Evolutionary conservation across 495 filamentous ascomycete genomes (phyloP).

Genomic region (Aspergillus mulundensis): DNA sequence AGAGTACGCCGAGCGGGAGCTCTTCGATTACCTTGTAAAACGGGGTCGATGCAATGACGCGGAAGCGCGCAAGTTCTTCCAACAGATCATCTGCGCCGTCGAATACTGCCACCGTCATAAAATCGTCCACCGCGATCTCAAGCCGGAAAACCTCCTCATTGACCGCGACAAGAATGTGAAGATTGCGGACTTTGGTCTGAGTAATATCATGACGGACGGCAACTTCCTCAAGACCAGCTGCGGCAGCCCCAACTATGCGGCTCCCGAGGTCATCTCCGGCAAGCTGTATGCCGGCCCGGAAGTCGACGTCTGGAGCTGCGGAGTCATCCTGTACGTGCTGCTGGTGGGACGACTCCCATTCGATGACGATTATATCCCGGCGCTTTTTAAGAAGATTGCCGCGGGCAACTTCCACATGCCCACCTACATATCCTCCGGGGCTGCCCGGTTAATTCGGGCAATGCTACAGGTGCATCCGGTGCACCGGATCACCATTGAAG

Average conservation of each 20-base stretch:
- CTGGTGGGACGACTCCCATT: conserved; percentile 90
- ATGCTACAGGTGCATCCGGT: conserved; percentile 96
- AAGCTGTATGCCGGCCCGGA: conserved; percentile 97
- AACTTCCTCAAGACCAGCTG: conserved; percentile 99
- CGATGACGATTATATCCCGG: conserved; percentile 93
- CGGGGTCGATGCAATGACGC: conserved; percentile 85
- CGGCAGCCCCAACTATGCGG: conserved; percentile 96
- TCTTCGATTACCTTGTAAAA: conserved; percentile 95
- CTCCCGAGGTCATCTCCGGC: conserved; percentile 94
- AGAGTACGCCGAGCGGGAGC: conserved; percentile 91
- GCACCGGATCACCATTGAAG: conserved; percentile 85
- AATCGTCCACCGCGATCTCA: conserved; percentile 95
- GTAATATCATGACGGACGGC: conserved; percentile 99
- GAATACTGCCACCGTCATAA: conserved; percentile 99
- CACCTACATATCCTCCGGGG: conserved; percentile 79
- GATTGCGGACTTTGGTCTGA: conserved; percentile 96
- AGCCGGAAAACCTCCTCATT: conserved; percentile 93
- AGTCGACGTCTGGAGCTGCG: conserved; percentile 99
- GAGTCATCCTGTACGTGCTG: conserved; percentile 95
- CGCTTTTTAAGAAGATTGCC: conserved; percentile 84
- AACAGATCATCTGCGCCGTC: conserved; percentile 98
- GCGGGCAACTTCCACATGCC: conserved; percentile 87
- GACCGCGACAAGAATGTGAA: conserved; percentile 95
- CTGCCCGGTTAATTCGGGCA: conserved; percentile 77
- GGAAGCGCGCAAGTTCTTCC: conserved; percentile 92